Evolutionary conservation across 2,329 filamentous ascomycete genomes (phyloP), one percentile per base, ranked within the genome.

Genomic region (Aureobasidium sp.): DNA sequence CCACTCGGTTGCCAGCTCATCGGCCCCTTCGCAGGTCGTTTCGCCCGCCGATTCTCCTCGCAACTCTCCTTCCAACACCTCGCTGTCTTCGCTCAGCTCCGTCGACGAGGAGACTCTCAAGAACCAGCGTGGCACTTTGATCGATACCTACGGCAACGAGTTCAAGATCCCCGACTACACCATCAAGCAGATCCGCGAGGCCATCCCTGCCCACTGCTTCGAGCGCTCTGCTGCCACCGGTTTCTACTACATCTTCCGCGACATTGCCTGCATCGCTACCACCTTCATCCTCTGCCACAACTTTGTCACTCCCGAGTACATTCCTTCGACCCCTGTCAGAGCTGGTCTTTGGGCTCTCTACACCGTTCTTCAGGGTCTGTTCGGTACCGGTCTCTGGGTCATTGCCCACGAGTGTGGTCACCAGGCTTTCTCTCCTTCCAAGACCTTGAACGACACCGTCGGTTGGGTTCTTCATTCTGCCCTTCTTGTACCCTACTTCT

Each of bases 361-460:
- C 69, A 89, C 89, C 49, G 72, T 95, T 64, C 66, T 95, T 39
- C 93, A 98, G 76, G 91, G 93, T 63, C 79, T 97, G 55, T 91
- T 96, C 68, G 91, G 80, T 63, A 98, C 93, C 41, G 93, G 93
- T 62, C 70, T 96, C 55, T 98, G 93, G 93, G 89, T 98, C 57
- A 77, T 98, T 60, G 91, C 93, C 57, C 93, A 98, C 74, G 93
- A 98, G 78, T 98, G 93, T 69, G 93, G 93, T 61, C 93, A 98
- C 74, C 88, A 93, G 71, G 85, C 93, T 57, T 97, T 98, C 78
- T 97, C 93, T 38, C 77, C 87, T n/a, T 96, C 88, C 64, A 91
- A 88, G 76, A 75, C 82, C 10, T 73, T 96, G 68, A 97, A 97
- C 76, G 90, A 97, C 72, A 81, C 87, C 22, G 89, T 93, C 55